Conservation (phyloP, 208 protist genomes). For the Eutreptiella sp. region DNA sequence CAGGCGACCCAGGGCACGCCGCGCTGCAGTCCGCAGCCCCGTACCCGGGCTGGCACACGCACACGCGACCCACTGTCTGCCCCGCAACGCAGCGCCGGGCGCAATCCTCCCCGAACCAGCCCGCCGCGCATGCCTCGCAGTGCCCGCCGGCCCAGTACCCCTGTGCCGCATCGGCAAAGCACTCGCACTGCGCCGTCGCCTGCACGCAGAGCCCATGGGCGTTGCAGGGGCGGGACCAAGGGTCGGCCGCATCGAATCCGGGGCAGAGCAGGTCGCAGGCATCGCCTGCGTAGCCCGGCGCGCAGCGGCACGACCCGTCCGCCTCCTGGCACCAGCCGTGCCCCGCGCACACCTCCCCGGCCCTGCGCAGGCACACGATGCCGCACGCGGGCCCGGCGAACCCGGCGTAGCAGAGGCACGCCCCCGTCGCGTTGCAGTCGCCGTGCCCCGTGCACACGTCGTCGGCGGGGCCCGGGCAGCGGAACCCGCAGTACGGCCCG, state of each 20-base stretch:
- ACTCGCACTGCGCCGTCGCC: neutral
- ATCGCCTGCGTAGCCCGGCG: neutral
- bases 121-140: constrained; percentile 14
- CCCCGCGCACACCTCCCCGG: constrained; percentile 5
- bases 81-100: constrained; percentile 1
- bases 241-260: neutral
- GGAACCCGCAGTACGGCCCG: neutral
- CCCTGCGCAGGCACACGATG: neutral
- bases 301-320: constrained; percentile 1
- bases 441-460: neutral
- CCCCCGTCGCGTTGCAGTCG: neutral
- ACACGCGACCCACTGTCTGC: constrained; percentile 7
- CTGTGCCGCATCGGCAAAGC: neutral
- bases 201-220: neutral
- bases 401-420: neutral
- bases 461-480: neutral
- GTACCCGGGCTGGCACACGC: neutral
- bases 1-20: neutral
- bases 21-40: constrained; percentile 1
- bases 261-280: constrained; percentile 6
- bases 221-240: neutral
- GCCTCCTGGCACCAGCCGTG: constrained; percentile 10
- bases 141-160: neutral
- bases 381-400: constrained; percentile 1
- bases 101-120: constrained; percentile 1